Evolutionary conservation across 1,139 yeast species (phyloP).

Genomic region (Sugiyamaella novakii): DNA sequence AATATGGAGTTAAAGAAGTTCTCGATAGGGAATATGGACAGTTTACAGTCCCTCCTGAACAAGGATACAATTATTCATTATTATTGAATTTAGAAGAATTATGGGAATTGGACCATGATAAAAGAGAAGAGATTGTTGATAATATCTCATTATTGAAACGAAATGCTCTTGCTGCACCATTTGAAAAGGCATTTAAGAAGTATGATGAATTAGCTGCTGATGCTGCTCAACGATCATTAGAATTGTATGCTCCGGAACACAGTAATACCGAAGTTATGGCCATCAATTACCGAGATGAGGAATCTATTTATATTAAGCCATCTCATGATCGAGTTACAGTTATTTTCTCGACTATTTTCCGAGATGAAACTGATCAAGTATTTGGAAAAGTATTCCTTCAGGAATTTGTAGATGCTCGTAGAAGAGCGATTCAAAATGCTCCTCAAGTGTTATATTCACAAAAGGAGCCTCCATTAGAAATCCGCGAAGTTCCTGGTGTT

Average conservation of each 20-base stretch:
- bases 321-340: constrained; percentile 96
- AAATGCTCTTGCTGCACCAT: constrained; percentile 89
- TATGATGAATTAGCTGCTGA: constrained; percentile 63
- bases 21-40: constrained; percentile 49
- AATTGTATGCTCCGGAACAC: constrained; percentile 53
- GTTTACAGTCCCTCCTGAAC: constrained; percentile 55
- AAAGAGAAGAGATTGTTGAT: constrained; percentile 54
- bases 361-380: constrained; percentile 94
- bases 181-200: constrained; percentile 78
- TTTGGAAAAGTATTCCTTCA: constrained; percentile 95
- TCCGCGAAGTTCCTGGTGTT: constrained; percentile 49
- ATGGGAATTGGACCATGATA: constrained; percentile 45
- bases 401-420: constrained; percentile 97
- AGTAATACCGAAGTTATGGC: constrained; percentile 65
- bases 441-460: constrained; percentile 95
- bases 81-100: constrained; percentile 60
- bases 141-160: constrained; percentile 78
- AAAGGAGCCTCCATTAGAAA: constrained; percentile 90
- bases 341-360: constrained; percentile 88
- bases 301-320: constrained; percentile 86
- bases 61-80: constrained; percentile 81
- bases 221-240: constrained; percentile 55
- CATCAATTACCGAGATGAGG: constrained; percentile 89
- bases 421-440: constrained; percentile 94
- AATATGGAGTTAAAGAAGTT: constrained; percentile 57